phyloP scores from a whole-genome alignment of 2,329 filamentous ascomycete species.

The Aureobasidium sp. region DNA sequence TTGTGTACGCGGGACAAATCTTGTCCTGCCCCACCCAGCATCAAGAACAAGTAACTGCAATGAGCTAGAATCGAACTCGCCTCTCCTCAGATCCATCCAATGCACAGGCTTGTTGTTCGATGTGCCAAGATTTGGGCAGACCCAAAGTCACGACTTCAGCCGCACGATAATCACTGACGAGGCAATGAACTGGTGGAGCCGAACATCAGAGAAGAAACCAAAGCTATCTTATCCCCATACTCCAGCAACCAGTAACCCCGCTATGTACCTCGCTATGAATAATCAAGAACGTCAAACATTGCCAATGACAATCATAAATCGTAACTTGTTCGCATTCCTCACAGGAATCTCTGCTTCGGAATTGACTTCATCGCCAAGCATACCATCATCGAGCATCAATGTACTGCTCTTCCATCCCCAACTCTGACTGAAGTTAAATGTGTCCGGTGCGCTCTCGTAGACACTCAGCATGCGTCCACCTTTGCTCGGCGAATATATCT shows the following conservation, averaged over 20 bases:
- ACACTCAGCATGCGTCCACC: conserved; percentile 52
- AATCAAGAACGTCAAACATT: conserved; percentile 32
- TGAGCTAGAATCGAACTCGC: background rate
- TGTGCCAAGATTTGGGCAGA: too few species aligned
- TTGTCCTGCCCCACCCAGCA: too few species aligned
- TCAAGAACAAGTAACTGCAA: background rate
- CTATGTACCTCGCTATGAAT: background rate
- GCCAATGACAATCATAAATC: conserved; percentile 56
- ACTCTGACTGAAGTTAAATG: conserved; percentile 54
- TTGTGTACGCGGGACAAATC: too few species aligned
- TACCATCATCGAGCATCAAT: conserved; percentile 48
- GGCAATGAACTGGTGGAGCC: too few species aligned
- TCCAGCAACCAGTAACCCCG: background rate
- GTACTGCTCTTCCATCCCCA: conserved; percentile 57
- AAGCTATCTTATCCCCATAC: background rate
- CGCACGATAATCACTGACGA: too few species aligned
- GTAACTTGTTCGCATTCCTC: conserved; percentile 40
- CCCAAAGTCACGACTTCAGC: too few species aligned
- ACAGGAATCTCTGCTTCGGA: conserved; percentile 19
- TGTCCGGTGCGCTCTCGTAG: conserved; percentile 52
- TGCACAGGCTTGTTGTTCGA: too few species aligned
- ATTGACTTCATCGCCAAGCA: conserved; percentile 26
- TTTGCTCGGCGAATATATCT: conserved; percentile 53
- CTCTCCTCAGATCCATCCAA: background rate
- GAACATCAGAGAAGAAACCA: background rate